Evolutionary conservation across 352 stramenopile species (phyloP), one percentile per base, ranked within the genome.

Genomic region (Phytopythium sindhum): DNA sequence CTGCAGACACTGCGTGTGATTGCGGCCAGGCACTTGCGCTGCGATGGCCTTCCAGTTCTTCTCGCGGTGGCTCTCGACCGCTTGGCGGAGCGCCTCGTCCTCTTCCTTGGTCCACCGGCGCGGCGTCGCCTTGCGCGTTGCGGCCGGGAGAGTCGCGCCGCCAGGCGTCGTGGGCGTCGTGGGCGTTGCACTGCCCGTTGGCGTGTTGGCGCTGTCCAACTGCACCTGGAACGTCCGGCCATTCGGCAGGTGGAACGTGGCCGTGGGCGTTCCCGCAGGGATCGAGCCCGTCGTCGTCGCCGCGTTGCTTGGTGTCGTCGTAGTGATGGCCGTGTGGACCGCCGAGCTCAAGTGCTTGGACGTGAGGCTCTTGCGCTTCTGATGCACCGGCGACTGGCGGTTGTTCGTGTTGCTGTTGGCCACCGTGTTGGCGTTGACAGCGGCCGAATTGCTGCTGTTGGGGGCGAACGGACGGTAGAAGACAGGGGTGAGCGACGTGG

Each of bases 11-110:
- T 97, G 91, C 64, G 89, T 94, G 72, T 97, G 89, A 68, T 97
- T 97, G 21, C 91, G 79, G 3, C 86, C 89, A 15, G 86, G 80
- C 37, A 97, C 86, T 57, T 93, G 82, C 50, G 87, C 76, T 10
- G 91, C 90, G 60, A 97, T 97, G 19, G 89, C 87, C 60, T 97
- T 97, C 91, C 91, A 97, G 68, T 97, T 95, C 62, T 93, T 96
- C 61, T 95, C 89, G 48, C 87, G 86, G 52, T 96, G 83, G 68
- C 88, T 91, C 58, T 91, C 76, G 8, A 97, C 91, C 31, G 91
- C 90, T 37, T 84, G 24, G 3, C 88, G 79, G 33, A 97, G 72
- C 17, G 86, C 82, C 19, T 97, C 86, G 63, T 97, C 91, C 61
- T 97, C 91, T 28, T 97, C 86, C 48, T 89, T 85, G 10, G 81